These are phyloP conservation scores for Kalaharituber pfeilii DNA, from an alignment of 2,329 filamentous ascomycete genomes.

Conservation along the genomic window DNA sequence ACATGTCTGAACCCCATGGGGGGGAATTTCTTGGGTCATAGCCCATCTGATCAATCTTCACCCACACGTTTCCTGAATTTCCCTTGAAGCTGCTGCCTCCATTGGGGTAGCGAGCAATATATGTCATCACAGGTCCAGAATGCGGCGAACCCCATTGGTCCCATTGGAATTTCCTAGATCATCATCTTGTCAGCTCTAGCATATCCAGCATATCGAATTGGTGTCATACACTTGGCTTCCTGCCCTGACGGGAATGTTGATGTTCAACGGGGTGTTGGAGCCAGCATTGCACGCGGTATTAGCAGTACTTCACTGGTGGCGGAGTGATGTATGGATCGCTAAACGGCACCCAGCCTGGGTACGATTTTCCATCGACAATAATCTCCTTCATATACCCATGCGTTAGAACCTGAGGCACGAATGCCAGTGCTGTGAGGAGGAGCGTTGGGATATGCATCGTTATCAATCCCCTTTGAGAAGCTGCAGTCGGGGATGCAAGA, in stretches of 20 bases:
- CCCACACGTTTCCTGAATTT: conserved; percentile 26
- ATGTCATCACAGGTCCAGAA: conserved; percentile 26
- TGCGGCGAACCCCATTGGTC: conserved; percentile 27
- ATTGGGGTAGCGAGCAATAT: conserved; percentile 26
- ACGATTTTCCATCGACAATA: conserved; percentile 22
- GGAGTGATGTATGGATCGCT: conserved; percentile 23
- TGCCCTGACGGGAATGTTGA: conserved; percentile 19
- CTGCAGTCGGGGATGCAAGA: too few relatives aligned
- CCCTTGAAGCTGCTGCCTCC: conserved; percentile 26
- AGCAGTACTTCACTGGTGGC: conserved; percentile 20
- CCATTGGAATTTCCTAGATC: conserved; percentile 24
- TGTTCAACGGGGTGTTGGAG: conserved; percentile 20
- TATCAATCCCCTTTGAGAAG: too few relatives aligned
- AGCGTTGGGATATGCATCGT: conserved; percentile 3
- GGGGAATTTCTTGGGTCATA: conserved; percentile 24
- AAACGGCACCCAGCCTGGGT: conserved; percentile 23
- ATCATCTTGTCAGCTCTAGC: not conserved
- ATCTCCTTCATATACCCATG: conserved; percentile 24
- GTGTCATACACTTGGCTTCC: conserved; percentile 21
- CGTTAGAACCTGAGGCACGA: conserved; percentile 15
- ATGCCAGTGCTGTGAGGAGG: conserved; percentile 5
- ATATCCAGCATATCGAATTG: not conserved
- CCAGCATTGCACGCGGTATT: conserved; percentile 23
- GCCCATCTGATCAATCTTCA: conserved; percentile 28
- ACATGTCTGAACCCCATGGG: conserved; percentile 27